phyloP scores from a whole-genome alignment of 257 asterid species.

The Ilex asprella region DNA sequence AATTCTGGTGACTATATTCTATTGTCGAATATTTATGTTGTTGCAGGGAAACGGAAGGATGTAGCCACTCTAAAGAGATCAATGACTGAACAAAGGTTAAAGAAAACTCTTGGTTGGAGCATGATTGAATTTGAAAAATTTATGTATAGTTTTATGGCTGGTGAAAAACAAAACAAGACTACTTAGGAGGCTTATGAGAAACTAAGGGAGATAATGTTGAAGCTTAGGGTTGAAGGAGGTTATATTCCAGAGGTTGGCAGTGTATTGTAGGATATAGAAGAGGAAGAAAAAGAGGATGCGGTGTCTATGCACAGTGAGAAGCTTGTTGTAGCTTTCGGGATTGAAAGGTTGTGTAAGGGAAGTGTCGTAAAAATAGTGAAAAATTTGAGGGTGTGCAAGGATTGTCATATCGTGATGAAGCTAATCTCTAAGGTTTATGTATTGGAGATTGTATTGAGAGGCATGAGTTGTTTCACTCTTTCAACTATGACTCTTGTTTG shows the following conservation, averaged over 20 bases:
- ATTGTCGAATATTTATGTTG: constrained; percentile 71
- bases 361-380: constrained; percentile 45
- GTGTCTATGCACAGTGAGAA: constrained; percentile 64
- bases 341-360: constrained; percentile 35
- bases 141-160: constrained; percentile 43
- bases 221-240: constrained; percentile 47
- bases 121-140: constrained; percentile 54
- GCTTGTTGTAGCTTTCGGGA: constrained; percentile 64
- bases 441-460: constrained; percentile 54
- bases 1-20: constrained; percentile 64
- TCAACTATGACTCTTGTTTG: constrained; percentile 52
- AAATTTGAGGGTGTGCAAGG: constrained; percentile 73
- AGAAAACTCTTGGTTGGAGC: constrained; percentile 79
- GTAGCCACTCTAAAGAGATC: constrained; percentile 47
- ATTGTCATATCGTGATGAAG: constrained; percentile 65
- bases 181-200: constrained; percentile 44
- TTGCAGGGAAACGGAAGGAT: constrained; percentile 69
- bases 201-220: constrained; percentile 41
- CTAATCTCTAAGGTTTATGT: constrained; percentile 49
- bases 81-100: constrained; percentile 45
- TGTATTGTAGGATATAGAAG: constrained; percentile 57
- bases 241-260: constrained; percentile 43
- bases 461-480: constrained; percentile 65
- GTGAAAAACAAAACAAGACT: constrained; percentile 24
- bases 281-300: constrained; percentile 63